Percentiles rank a stretch among this genome's conserved stretches.
phyloP scores from a whole-genome alignment of 2,329 filamentous ascomycete genomes.

The Microsporum ferrugineum region DNA sequence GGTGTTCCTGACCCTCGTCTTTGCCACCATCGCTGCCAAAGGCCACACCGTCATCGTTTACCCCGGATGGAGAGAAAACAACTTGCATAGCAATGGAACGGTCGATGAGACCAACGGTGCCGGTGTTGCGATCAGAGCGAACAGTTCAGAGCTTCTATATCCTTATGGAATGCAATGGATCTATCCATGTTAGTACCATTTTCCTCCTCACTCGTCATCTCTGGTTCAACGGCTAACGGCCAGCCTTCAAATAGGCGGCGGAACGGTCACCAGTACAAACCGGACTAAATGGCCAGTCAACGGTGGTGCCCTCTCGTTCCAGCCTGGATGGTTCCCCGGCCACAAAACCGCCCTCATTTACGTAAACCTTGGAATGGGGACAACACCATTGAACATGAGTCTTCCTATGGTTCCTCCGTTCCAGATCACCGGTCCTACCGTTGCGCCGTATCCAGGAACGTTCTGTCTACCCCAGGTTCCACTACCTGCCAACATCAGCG shows the following conservation, averaged over 20 bases:
- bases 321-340: constrained; percentile 93
- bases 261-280: constrained; percentile 64
- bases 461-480: constrained; percentile 86
- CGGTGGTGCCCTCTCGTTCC: constrained; percentile 78
- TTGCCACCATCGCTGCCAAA: constrained; percentile 30
- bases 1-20: constrained; percentile 24
- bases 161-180: constrained; percentile 93
- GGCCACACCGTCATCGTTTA: constrained; percentile 73
- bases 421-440: constrained; percentile 69
- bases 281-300: constrained; percentile 82
- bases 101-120: constrained; percentile 36
- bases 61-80: constrained; percentile 78
- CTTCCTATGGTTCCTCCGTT: constrained; percentile 69
- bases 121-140: constrained; percentile 33
- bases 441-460: constrained; percentile 73
- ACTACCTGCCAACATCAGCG: constrained; percentile 58
- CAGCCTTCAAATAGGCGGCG: constrained; percentile 54
- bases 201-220: no score
- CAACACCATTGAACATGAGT: constrained; percentile 75
- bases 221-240: not conserved
- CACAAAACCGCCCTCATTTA: constrained; percentile 74
- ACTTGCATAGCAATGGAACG: constrained; percentile 63
- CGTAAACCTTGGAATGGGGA: constrained; percentile 81
- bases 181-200: constrained; percentile 66
- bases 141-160: constrained; percentile 41